Base-by-base conservation (phyloP, 495 filamentous ascomycete species). In the Tuber brumale region DNA sequence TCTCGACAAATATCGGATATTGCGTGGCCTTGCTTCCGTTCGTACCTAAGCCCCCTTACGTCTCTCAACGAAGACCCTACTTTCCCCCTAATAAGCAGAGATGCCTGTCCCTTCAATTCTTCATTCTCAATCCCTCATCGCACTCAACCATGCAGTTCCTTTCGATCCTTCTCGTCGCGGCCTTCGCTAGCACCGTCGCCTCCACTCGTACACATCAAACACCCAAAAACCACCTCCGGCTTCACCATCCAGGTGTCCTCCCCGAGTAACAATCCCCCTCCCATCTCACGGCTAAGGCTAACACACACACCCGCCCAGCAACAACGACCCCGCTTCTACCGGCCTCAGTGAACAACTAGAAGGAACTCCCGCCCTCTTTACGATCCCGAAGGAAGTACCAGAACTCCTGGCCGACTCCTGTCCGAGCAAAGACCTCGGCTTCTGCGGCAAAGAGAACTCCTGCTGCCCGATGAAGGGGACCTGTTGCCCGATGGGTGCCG, bases 391-490 rank as follows among this genome's bases (percentile, higher is more conserved):
- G 3, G 57, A 35, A 19, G 57, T 35, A 16, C 57, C 57, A 18
- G 27, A 66, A 16, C 57, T 66, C 5, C 57, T 66, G 2, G 27
- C 57, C 27, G 57, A 35, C 57, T 35, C 57, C 57, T 66, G 57
- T 12, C 57, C 57, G 3, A n/a, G n/a, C n/a, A 66, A 66, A 66
- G 27, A 66, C 31, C 57, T 66, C 27, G 57, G 57, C 14, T 66
- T 66, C 57, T 35, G 57, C 57, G 27, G 57, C 27, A 66, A 66
- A 19, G 57, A 66, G 57, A 35, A 66, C 14, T 66, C 78, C 31
- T 80, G 78, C 31, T 80, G 78, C 23, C 46, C 69, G 3, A 79
- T 80, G 76, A 77, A 77, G 16, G 78, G 78, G 2, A 69, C 73
- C 18, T 80, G 78, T 18, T 80, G 78, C n/a, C 78, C 77, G 3